These are phyloP conservation scores for Aspergillus pseudonomiae DNA, from an alignment of 2,329 filamentous ascomycete genomes.

Conservation along the genomic window DNA sequence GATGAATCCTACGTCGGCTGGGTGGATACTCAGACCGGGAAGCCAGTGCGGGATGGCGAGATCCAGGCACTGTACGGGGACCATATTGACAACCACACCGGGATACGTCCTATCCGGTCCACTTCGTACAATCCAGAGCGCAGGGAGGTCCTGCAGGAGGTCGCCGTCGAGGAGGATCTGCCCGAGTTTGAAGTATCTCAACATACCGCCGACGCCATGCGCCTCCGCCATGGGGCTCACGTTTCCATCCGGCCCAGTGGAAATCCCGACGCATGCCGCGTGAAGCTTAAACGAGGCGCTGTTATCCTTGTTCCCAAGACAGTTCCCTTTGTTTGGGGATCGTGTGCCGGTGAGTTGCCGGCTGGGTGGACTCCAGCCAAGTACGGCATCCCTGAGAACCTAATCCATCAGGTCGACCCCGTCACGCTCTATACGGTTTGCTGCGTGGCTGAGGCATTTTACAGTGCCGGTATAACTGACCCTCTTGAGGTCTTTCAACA, in stretches of 20 bases:
- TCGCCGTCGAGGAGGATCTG: too few relatives aligned
- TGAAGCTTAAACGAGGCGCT: conserved; percentile 93
- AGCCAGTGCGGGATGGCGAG: conserved; percentile 97
- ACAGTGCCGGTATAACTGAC: conserved; percentile 61
- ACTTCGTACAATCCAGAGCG: too few relatives aligned
- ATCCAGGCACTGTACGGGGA: conserved; percentile 64
- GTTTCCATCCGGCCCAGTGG: too few relatives aligned
- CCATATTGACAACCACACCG: too few relatives aligned
- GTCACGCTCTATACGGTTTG: conserved; percentile 95
- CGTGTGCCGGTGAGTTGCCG: conserved; percentile 90
- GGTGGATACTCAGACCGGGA: conserved; percentile 92
- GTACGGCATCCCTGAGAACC: conserved; percentile 96
- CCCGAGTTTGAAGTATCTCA: too few relatives aligned
- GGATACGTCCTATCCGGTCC: too few relatives aligned
- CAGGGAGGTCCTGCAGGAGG: too few relatives aligned
- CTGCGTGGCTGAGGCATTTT: conserved; percentile 89
- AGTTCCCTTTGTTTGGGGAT: conserved; percentile 88
- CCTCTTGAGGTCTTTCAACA: conserved; percentile 99
- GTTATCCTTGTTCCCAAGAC: conserved; percentile 96
- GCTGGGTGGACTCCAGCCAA: conserved; percentile 96
- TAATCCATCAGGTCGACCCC: conserved; percentile 95
- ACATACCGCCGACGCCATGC: too few relatives aligned
- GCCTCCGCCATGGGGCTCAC: too few relatives aligned
- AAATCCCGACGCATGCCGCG: conserved; percentile 53
- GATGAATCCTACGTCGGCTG: conserved; percentile 91